Evolutionary conservation across 176 grass and related monocot genomes (phyloP).

Genomic region (Carex myosuroides): DNA sequence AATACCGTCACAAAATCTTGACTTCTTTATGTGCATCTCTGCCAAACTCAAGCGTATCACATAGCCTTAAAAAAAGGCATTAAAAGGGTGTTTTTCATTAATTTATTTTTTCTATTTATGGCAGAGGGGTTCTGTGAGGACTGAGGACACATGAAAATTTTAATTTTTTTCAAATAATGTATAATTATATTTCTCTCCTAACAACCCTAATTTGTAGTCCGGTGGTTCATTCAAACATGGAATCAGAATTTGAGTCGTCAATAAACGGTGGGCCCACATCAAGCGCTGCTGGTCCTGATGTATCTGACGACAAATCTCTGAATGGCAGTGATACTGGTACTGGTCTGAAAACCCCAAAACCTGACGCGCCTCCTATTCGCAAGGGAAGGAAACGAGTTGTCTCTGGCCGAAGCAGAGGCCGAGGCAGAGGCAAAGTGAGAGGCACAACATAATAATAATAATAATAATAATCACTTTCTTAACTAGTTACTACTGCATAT

Average conservation of each 20-base stretch:
- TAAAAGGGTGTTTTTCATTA: background rate
- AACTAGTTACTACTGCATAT: background rate
- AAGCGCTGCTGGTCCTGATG: slow-evolving; percentile 36
- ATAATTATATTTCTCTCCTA: background rate
- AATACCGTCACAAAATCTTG: background rate
- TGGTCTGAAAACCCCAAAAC: background rate
- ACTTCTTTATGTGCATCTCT: background rate
- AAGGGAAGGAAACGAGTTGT: slow-evolving; percentile 41
- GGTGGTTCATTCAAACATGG: slow-evolving; percentile 35
- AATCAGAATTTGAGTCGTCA: slow-evolving; percentile 51
- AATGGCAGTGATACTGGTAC: background rate
- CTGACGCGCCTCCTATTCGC: background rate
- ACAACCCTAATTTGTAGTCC: slow-evolving; percentile 33
- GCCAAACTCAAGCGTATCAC: background rate
- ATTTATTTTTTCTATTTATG: background rate
- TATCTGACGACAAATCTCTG: background rate
- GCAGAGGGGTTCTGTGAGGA: background rate
- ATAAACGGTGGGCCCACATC: slow-evolving; percentile 41
- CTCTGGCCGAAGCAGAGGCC: slow-evolving; percentile 32
- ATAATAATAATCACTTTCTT: background rate
- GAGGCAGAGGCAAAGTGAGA: background rate
- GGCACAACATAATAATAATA: background rate
- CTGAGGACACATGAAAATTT: background rate
- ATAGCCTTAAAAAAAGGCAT: background rate
- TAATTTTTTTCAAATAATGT: background rate